phyloP scores from a whole-genome alignment of 2,329 filamentous ascomycete species.

The Sporothrix globosa region DNA sequence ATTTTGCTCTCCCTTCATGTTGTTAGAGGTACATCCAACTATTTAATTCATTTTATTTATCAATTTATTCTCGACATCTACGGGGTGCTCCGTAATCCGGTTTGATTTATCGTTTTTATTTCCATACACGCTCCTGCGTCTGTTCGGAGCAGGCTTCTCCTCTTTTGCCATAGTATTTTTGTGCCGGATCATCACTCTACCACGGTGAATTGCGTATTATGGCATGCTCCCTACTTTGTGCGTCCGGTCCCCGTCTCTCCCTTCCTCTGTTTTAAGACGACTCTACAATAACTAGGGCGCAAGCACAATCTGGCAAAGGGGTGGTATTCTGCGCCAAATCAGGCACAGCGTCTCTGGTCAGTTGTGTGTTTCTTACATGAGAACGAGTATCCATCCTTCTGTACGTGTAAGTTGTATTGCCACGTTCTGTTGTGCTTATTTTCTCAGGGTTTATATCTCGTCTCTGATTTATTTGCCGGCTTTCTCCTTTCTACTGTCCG shows the following conservation, averaged over 20 bases:
- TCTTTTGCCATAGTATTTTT: background rate
- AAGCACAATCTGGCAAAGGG: conserved; percentile 17
- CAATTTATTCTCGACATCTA: background rate
- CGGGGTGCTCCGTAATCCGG: background rate
- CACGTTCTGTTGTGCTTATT: background rate
- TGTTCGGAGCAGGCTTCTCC: background rate
- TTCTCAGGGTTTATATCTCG: background rate
- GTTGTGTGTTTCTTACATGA: background rate
- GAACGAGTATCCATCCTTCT: background rate
- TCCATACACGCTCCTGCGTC: background rate
- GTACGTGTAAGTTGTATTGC: background rate
- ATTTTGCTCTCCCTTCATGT: conserved; percentile 10
- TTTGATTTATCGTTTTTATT: conserved; percentile 18
- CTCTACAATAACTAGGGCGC: conserved; percentile 15
- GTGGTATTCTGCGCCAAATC: conserved; percentile 7
- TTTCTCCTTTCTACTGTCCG: background rate
- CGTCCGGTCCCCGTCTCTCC: background rate
- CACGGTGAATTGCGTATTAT: background rate
- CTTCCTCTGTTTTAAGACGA: conserved; percentile 6
- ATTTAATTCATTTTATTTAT: background rate
- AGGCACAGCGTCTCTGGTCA: background rate
- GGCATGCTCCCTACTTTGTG: background rate
- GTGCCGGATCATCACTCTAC: background rate
- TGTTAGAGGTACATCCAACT: background rate
- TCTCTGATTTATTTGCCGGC: background rate